Evolutionary conservation across 2,329 filamentous ascomycete species (phyloP).

Genomic region (Knufia fluminis): DNA sequence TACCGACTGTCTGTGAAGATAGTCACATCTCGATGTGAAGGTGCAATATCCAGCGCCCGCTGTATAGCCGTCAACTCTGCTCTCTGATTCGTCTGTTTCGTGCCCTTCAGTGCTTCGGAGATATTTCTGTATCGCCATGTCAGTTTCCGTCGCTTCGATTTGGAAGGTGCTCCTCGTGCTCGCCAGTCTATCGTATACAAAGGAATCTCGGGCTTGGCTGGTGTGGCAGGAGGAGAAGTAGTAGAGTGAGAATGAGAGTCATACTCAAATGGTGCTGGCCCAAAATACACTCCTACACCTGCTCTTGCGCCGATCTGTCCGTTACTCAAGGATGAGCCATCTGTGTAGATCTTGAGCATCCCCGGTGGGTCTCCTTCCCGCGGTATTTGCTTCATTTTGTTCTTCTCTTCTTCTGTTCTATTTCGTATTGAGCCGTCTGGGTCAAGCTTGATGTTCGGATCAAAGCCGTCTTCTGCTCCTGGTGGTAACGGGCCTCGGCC

Average conservation of each 20-base stretch:
- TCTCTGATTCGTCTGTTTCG: conserved; percentile 82
- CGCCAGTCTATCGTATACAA: conserved; percentile 22
- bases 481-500: conserved; percentile 47
- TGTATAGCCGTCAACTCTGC: conserved; percentile 87
- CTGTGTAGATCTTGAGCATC: conserved; percentile 53
- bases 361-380: conserved; percentile 36
- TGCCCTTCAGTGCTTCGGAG: conserved; percentile 65
- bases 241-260: conserved; percentile 20
- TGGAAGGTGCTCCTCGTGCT: conserved; percentile 11
- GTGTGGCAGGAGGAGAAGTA: conserved; percentile 13
- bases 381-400: conserved; percentile 36
- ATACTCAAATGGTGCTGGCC: conserved; percentile 48
- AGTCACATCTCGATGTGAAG: conserved; percentile 56
- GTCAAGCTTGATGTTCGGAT: conserved; percentile 48
- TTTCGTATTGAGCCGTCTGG: conserved; percentile 45
- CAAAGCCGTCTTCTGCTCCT: conserved; percentile 53
- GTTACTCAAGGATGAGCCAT: conserved; percentile 53
- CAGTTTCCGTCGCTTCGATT: conserved; percentile 13
- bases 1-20: conserved; percentile 90
- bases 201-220: conserved; percentile 7
- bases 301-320: conserved; percentile 46
- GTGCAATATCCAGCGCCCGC: conserved; percentile 68
- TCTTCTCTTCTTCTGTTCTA: conserved; percentile 45
- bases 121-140: conserved; percentile 48
- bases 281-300: conserved; percentile 58